Base-by-base conservation (phyloP, 495 filamentous ascomycete species). In the Pyronema omphalodes region DNA sequence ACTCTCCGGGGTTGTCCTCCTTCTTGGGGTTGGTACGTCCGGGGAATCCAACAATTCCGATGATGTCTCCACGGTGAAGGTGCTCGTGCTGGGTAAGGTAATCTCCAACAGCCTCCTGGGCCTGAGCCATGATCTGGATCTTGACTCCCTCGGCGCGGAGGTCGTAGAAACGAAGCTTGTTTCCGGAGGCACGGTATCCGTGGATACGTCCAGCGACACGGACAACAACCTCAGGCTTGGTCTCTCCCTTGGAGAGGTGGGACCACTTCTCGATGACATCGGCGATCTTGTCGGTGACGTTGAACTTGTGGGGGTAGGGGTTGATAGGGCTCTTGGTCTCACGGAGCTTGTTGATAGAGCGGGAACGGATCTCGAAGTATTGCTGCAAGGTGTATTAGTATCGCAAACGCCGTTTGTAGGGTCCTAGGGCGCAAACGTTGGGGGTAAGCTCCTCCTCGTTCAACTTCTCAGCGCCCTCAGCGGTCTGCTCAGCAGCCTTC, bases 221-320 rank as follows among this genome's bases (percentile, higher is more conserved):
- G 54, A 96, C 71, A 58, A 76, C 75, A 52, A 77, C 72, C 55
- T 86, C 81, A 65, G 82, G 74, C 66, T 76, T 75, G 51, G 77
- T 71, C 70, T 96, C 88, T 66, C 93, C 91, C 59, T 85, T 93
- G 71, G 82, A 81, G 62, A 96, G 79, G 48, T 76, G 67, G 47
- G 74, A 74, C 61, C 84, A 89, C 34, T 86, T 71, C 59, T 81
- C 74, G 58, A 84, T 69, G 69, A 91, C 88, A 44, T 87, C 76
- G 56, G 75, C 69, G 51, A 94, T 72, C 59, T 88, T 82, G 59
- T 80, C 82, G 60, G 79, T 85, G 67, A 84, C 79, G 44, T 87
- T 73, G 76, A 95, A 96, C 75, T 96, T 96, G 79, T 99, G 91
- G 8, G 91, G 93, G 68, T 94, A 95, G 14, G 91, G 87, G 67